These are phyloP conservation scores for Lactifluus hygrophoroides DNA, from an alignment of 768 basidiomycete genomes.

Conservation along the genomic window DNA sequence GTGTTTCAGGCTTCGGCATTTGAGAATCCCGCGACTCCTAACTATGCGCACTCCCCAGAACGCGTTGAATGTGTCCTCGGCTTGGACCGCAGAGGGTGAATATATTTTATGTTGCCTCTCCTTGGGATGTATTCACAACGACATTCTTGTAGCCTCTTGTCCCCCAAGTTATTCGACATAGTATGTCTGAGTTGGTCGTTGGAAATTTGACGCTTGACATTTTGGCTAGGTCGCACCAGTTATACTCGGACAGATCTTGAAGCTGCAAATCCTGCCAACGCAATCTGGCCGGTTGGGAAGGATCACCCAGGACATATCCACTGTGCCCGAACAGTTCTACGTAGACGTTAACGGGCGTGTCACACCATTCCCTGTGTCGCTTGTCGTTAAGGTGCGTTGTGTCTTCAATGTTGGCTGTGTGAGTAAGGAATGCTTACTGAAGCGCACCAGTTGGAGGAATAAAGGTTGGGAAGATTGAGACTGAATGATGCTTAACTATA, in stretches of 20 bases:
- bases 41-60: background rate
- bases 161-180: constrained; percentile 7
- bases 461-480: background rate
- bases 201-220: background rate
- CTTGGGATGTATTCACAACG: background rate
- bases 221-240: constrained; percentile 12
- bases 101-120: background rate
- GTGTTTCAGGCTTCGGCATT: background rate
- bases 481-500: background rate
- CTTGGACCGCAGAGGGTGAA: constrained; percentile 15
- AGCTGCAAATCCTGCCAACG: constrained; percentile 18
- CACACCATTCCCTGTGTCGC: constrained; percentile 22
- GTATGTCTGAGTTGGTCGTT: background rate
- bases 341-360: constrained; percentile 11
- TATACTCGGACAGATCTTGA: constrained; percentile 17
- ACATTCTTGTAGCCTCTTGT: constrained; percentile 8
- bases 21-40: background rate
- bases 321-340: constrained; percentile 14
- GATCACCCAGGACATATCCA: background rate
- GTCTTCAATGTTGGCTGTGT: background rate
- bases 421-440: background rate
- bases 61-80: constrained; percentile 9
- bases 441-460: background rate
- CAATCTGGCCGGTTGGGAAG: constrained; percentile 13
- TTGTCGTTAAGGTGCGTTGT: constrained; percentile 21